Percentiles rank a stretch among this genome's conserved stretches.
phyloP scores from a whole-genome alignment of 352 stramenopile genomes.

The Elongisporangium undulatum region DNA sequence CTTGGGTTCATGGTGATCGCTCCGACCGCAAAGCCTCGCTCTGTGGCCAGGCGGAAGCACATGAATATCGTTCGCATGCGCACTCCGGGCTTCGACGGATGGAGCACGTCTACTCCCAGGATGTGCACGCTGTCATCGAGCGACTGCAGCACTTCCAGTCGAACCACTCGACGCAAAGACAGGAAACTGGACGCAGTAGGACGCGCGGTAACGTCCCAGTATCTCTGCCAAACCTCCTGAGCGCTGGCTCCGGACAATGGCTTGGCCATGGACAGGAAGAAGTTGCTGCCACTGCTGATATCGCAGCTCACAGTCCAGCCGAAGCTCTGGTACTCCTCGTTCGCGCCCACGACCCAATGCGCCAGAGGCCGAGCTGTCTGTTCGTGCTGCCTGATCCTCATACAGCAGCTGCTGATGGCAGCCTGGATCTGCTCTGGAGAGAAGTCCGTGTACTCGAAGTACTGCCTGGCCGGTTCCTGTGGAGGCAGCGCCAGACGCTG shows the following conservation, averaged over 20 bases:
- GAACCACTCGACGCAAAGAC: conserved; percentile 23
- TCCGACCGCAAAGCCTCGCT: conserved; percentile 52
- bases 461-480: no score
- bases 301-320: conserved; percentile 47
- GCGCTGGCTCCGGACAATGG: conserved; percentile 30
- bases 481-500: no score
- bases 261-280: conserved; percentile 49
- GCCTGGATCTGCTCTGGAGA: no score
- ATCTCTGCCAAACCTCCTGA: conserved; percentile 32
- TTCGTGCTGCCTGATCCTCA: no score
- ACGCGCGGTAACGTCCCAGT: conserved; percentile 16
- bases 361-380: no score
- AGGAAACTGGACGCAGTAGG: conserved; percentile 4
- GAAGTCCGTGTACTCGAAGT: no score
- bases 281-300: conserved; percentile 26
- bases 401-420: no score
- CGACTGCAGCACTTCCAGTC: conserved; percentile 20
- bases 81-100: conserved; percentile 39
- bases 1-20: conserved; percentile 54
- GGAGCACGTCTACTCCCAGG: conserved; percentile 32
- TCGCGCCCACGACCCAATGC: no score
- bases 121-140: conserved; percentile 43
- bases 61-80: conserved; percentile 42
- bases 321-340: conserved; percentile 19
- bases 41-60: conserved; percentile 43